phyloP scores from a whole-genome alignment of 2,329 filamentous ascomycete species.

The Acrocalymma vagum region DNA sequence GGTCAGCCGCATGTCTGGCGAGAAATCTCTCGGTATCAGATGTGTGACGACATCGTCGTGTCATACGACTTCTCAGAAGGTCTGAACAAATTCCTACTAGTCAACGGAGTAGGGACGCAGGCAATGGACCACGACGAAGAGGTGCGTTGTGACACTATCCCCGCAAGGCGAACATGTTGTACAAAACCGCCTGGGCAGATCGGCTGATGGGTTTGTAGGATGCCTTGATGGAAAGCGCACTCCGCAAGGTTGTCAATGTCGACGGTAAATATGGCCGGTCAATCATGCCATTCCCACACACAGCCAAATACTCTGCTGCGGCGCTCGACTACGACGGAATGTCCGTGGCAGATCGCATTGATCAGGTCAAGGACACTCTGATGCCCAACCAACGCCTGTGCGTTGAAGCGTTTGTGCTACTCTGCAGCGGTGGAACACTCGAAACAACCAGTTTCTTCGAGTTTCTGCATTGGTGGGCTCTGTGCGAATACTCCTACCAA shows the following conservation, averaged over 20 bases:
- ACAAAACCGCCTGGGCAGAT: not conserved
- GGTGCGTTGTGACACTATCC: constrained; percentile 19
- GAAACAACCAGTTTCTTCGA: constrained; percentile 57
- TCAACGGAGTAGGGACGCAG: constrained; percentile 33
- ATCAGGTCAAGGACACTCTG: constrained; percentile 49
- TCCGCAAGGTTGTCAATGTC: constrained; percentile 57
- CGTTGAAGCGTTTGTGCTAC: constrained; percentile 53
- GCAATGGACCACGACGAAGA: constrained; percentile 55
- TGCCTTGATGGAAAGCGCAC: constrained; percentile 25
- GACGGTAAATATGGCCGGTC: constrained; percentile 51
- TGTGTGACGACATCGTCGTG: constrained; percentile 38
- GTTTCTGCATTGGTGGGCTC: constrained; percentile 56
- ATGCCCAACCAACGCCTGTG: constrained; percentile 51
- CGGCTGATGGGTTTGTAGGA: not conserved
- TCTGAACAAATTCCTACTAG: constrained; percentile 54
- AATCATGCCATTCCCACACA: constrained; percentile 53
- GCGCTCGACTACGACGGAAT: constrained; percentile 16
- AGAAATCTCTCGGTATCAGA: constrained; percentile 57
- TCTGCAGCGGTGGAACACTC: constrained; percentile 54
- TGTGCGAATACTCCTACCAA: constrained; percentile 33
- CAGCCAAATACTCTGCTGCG: constrained; percentile 22
- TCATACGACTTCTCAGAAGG: constrained; percentile 54
- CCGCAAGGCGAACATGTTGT: not conserved
- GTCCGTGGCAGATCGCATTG: constrained; percentile 54
- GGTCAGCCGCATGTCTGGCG: constrained; percentile 31